Conservation (phyloP, 2,329 filamentous ascomycete species). For the Exophiala bonariae region DNA sequence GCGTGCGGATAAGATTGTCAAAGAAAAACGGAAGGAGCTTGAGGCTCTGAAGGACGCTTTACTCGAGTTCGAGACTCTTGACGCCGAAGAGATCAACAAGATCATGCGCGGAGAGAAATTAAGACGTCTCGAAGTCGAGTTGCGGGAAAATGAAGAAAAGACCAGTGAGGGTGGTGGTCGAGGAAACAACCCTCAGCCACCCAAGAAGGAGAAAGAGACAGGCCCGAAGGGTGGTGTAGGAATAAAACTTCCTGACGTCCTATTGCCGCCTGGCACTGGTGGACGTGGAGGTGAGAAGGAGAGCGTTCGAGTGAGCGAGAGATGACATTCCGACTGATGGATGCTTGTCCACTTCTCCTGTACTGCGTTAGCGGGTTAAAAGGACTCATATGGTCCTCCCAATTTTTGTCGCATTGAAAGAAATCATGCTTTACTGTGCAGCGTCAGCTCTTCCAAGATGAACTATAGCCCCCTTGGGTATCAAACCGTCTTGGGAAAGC, state of each 20-base stretch:
- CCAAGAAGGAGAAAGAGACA: constrained; percentile 27
- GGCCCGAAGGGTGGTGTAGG: constrained; percentile 25
- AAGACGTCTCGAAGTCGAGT: constrained; percentile 61
- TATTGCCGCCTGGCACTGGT: constrained; percentile 24
- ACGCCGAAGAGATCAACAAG: constrained; percentile 84
- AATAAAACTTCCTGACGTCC: constrained; percentile 29
- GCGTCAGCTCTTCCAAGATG: too few species aligned
- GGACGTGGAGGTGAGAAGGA: constrained; percentile 23
- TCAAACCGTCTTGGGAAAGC: too few species aligned
- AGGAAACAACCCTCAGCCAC: constrained; percentile 22
- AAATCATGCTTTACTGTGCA: too few species aligned
- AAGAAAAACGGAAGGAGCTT: constrained; percentile 75
- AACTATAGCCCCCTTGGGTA: too few species aligned
- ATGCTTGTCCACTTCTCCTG: constrained; percentile 3
- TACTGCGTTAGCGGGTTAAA: constrained; percentile 11
- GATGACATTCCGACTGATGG: constrained; percentile 13
- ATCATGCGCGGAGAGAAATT: constrained; percentile 86
- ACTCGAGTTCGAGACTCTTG: constrained; percentile 90
- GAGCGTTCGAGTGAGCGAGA: constrained; percentile 16
- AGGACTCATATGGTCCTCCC: constrained; percentile 4
- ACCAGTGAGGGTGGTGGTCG: constrained; percentile 28
- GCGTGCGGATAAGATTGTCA: constrained; percentile 70
- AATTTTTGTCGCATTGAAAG: too few species aligned
- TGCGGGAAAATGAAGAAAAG: constrained; percentile 52
- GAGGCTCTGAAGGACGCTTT: constrained; percentile 86